Evolutionary conservation across 2,329 filamentous ascomycete species (phyloP).

Genomic region (Paraphaeosphaeria minitans): DNA sequence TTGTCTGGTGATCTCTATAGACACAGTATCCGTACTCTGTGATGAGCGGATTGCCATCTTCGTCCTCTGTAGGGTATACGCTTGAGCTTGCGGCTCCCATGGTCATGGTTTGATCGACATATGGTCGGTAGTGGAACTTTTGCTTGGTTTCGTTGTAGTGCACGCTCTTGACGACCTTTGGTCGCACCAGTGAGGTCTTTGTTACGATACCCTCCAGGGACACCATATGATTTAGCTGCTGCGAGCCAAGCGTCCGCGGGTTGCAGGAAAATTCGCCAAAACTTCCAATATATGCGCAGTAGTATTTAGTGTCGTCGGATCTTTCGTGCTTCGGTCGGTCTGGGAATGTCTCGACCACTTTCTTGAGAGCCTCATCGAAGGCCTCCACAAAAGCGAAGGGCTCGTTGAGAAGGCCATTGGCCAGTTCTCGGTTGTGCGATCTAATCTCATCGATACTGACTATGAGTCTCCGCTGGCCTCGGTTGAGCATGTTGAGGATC

Average conservation of each 20-base stretch:
- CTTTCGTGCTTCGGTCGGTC: slow-evolving; percentile 77
- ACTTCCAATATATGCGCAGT: slow-evolving; percentile 95
- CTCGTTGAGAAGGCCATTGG: slow-evolving; percentile 76
- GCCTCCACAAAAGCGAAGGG: slow-evolving; percentile 89
- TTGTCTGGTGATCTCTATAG: slow-evolving; percentile 95
- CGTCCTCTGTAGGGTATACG: slow-evolving; percentile 93
- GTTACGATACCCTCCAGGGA: slow-evolving; percentile 98
- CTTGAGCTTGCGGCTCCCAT: slow-evolving; percentile 83
- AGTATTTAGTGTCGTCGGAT: slow-evolving; percentile 79
- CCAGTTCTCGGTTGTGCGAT: slow-evolving; percentile 82
- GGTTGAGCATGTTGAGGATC: slow-evolving; percentile 77
- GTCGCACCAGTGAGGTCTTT: slow-evolving; percentile 90
- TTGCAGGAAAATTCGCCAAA: slow-evolving; percentile 96
- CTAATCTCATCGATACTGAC: slow-evolving; percentile 84
- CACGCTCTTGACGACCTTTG: slow-evolving; percentile 97
- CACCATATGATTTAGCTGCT: slow-evolving; percentile 94
- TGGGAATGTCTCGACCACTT: slow-evolving; percentile 80
- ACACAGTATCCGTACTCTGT: slow-evolving; percentile 97
- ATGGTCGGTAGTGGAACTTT: slow-evolving; percentile 87
- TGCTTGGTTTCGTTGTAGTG: slow-evolving; percentile 90
- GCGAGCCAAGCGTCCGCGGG: slow-evolving; percentile 85
- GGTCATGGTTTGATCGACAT: slow-evolving; percentile 97
- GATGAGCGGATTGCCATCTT: slow-evolving; percentile 86
- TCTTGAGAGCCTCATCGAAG: slow-evolving; percentile 88
- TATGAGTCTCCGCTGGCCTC: slow-evolving; percentile 62